Base-by-base conservation (phyloP, 371 early-diverging fungal genomes). In the Mortierella sp. region DNA sequence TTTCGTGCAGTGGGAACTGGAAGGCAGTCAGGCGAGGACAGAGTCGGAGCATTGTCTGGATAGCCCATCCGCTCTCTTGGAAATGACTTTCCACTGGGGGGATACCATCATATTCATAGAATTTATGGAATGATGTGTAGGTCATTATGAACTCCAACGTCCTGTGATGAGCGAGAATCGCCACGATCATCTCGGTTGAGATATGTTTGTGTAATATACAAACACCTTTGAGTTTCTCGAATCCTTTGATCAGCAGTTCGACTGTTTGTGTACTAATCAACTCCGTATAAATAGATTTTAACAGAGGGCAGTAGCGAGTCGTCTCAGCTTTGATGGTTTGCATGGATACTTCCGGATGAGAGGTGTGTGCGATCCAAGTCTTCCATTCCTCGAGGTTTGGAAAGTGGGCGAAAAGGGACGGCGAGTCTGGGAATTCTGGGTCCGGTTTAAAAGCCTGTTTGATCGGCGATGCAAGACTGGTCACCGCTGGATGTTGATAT, bases 401-500 rank as follows among this genome's bases (percentile, higher is more conserved):
- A 45, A 62, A 47, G 45, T 62, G 63, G 33, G 45, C 22, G 7
- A 62, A 47, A 28, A 62, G 63, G 1, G 63, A 45, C 3, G 58
- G 63, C 6, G 43, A 21, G 8, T 70, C 10, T 8, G 33, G 33
- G 24, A 21, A 16, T 10, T 40, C 21, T 2, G 60, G 52, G n/a
- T 60, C 59, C 0, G 52, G 43, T 1, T 36, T 33, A 33, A 71
- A 59, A n/a, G 57, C 40, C 11, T 65, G 59, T 24, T 41, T 22
- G 65, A 59, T 57, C 4, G 60, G 47, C 11, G 67, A 32, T 5
- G 38, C 22, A 15, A 61, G 65, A 15, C 24, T 13, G 8, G 41
- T 32, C 16, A 72, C 6, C 1, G 19, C 22, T 6, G 41, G 33
- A 13, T 71, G 71, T 60, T 67, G 59, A 22, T 48, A 59, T 15